Evolutionary conservation across 495 filamentous ascomycete species (phyloP).

Genomic region (Penicillium robsamsonii): DNA sequence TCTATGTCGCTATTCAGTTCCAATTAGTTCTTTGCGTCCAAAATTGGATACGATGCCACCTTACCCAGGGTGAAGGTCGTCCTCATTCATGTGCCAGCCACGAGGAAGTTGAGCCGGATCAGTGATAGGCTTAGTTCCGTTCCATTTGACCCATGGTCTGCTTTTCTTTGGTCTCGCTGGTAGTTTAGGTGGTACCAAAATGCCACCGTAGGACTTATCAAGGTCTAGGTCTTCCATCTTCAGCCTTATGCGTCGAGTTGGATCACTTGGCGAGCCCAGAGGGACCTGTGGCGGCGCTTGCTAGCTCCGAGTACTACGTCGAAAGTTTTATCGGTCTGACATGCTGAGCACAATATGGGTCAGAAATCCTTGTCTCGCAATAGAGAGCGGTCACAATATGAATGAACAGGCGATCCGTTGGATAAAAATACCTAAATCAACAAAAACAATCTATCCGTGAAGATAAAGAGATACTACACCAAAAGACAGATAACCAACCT

Average conservation of each 20-base stretch:
- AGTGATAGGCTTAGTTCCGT: neutral
- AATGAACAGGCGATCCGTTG: neutral
- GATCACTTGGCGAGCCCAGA: neutral
- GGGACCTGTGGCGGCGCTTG: neutral
- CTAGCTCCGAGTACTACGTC: neutral
- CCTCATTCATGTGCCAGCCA: conserved; percentile 5
- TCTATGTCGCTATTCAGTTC: neutral
- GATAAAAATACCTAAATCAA: neutral
- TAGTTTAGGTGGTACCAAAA: neutral
- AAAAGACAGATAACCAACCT: neutral
- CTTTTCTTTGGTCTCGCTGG: neutral
- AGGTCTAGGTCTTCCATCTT: neutral
- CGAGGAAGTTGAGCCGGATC: neutral
- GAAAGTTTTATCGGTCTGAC: neutral
- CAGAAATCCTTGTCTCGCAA: neutral
- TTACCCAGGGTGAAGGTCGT: neutral
- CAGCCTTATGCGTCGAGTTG: neutral
- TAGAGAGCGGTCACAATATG: neutral
- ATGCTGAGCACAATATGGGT: neutral
- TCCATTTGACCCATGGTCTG: conserved; percentile 3
- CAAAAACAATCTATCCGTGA: neutral
- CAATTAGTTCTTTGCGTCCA: neutral
- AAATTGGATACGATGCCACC: neutral
- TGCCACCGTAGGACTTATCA: neutral
- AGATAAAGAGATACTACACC: neutral